Percentiles rank a stretch among this genome's conserved stretches.
Evolutionary conservation across 2,329 filamentous ascomycete species (phyloP).

Genomic region (Sclerotinia subarctica): DNA sequence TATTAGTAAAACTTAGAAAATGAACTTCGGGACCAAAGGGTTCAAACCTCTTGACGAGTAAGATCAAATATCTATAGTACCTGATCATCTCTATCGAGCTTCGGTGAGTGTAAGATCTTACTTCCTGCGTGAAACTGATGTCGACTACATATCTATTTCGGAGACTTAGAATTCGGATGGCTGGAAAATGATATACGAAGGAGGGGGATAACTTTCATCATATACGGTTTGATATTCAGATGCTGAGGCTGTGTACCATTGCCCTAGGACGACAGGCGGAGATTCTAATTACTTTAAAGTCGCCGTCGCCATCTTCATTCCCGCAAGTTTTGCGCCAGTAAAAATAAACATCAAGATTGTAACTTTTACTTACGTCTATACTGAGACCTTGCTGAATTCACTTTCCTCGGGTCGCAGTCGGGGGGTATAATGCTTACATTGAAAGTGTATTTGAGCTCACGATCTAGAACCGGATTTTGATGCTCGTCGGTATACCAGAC

Average conservation of each 20-base stretch:
- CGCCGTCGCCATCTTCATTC: not conserved
- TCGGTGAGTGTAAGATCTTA: not conserved
- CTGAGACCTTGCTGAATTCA: not conserved
- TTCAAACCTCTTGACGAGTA: not conserved
- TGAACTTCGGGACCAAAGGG: too few species aligned
- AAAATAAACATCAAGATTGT: not conserved
- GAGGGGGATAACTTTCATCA: not conserved
- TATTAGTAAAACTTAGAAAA: not conserved
- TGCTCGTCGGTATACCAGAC: not conserved
- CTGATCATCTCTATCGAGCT: not conserved
- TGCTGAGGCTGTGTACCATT: not conserved
- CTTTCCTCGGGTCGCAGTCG: not conserved
- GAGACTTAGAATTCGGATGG: not conserved
- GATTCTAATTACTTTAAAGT: not conserved
- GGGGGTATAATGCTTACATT: not conserved
- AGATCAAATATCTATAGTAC: not conserved
- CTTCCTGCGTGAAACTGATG: not conserved
- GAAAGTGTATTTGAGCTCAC: not conserved
- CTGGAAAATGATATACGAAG: not conserved
- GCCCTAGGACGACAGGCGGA: not conserved
- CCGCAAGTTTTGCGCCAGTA: not conserved
- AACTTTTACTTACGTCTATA: not conserved
- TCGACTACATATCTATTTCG: not conserved
- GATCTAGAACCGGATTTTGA: not conserved
- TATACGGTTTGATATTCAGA: not conserved